Base-by-base conservation (phyloP, 495 filamentous ascomycete genomes). In the Penicillium mononematosum region DNA sequence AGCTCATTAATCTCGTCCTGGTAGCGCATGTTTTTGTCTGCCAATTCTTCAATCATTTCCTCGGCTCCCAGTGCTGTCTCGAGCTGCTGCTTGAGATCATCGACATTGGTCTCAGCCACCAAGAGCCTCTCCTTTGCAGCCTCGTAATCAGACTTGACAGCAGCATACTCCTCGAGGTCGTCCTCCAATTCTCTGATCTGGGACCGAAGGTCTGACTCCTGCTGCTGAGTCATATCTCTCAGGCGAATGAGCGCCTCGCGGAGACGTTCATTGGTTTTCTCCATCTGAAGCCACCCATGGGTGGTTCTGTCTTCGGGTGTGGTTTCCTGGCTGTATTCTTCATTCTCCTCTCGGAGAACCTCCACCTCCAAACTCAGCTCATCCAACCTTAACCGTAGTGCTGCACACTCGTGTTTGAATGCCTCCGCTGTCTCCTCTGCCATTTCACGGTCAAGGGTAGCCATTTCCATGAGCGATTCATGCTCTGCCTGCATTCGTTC, bases 391-490 rank as follows among this genome's bases (percentile, higher is more conserved):
- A 78, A 71, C 60, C 88, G 87, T 44, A 96, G 71, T 5, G 83
- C 77, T n/a, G 96, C 89, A 19, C 92, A 78, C 70, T 98, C 94
- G 2, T 83, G 80, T 67, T 88, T 92, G 32, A 87, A 77, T 17
- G 83, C 81, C 59, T 98, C 94, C 6, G 89, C 87, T 36, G 84
- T 89, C 66, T 98, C 93, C 70, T 97, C 93, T 2, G 94, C 95
- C 91, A 98, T 96, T 70, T 98, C 93, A 16, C 91, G 81, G 66
- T 98, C 94, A 19, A 98, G 75, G 0, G 88, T 86, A 17, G 90
- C 90, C 75, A 96, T 87, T 75, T 98, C 95, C 72, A 96, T 74
- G 16, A 87, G 78, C 6, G 85, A 81, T 17, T 97, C 94, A 71
- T 94, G 84, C 50, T 96, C 91, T 0, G 86, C 88, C 64, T 92